Evolutionary conservation across 768 basidiomycete genomes (phyloP).

Genomic region (Leccinum truebloodii): DNA sequence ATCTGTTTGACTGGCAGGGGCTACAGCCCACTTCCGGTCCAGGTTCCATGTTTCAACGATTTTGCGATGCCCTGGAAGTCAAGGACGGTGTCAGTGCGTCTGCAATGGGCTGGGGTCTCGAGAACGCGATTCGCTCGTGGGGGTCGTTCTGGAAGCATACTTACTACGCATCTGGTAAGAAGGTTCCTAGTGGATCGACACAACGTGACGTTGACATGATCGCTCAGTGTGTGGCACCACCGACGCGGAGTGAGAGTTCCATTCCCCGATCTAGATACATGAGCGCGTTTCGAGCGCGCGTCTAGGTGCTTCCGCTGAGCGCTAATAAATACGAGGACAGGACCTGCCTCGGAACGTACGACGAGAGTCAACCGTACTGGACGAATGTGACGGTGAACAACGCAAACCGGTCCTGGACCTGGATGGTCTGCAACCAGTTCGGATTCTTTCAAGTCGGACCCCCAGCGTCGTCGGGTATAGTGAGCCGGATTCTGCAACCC

Average conservation of each 20-base stretch:
- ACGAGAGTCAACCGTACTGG: constrained; percentile 44
- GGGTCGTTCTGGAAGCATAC: neutral
- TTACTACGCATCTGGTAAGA: neutral
- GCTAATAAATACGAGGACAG: constrained; percentile 28
- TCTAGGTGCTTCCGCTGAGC: neutral
- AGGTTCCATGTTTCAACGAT: neutral
- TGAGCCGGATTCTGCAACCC: neutral
- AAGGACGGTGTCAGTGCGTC: neutral
- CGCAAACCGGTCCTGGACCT: constrained; percentile 61
- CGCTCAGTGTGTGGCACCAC: constrained; percentile 52
- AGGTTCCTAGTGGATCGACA: neutral
- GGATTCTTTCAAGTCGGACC: constrained; percentile 50
- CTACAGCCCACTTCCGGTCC: neutral
- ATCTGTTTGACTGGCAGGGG: neutral
- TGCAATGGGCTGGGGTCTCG: neutral
- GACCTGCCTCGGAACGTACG: constrained; percentile 44
- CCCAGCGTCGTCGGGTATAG: constrained; percentile 19
- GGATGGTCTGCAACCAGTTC: constrained; percentile 76
- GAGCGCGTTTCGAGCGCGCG: neutral
- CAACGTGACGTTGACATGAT: neutral
- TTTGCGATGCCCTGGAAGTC: neutral
- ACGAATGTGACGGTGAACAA: constrained; percentile 60
- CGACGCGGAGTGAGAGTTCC: constrained; percentile 47
- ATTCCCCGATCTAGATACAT: neutral
- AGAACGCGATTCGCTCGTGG: neutral